Evolutionary conservation across 2,329 filamentous ascomycete species (phyloP).

Genomic region (Penicillium sp.): DNA sequence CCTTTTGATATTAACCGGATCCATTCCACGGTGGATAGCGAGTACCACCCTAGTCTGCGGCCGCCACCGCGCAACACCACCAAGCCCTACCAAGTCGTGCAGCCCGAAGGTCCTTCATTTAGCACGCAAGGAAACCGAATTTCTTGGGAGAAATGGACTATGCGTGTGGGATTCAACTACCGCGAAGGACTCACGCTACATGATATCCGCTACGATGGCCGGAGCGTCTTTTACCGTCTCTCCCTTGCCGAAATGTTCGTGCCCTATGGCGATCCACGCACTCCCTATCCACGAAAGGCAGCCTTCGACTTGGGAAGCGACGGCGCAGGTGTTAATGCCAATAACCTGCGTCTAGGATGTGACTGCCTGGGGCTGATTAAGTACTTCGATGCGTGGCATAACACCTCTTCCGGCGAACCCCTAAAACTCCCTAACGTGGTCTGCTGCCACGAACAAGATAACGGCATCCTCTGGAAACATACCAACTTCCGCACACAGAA

Average conservation of each 20-base stretch:
- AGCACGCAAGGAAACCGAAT: slow-evolving; percentile 28
- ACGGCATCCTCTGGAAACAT: slow-evolving; percentile 43
- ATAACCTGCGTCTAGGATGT: slow-evolving; percentile 43
- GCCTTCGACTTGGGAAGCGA: slow-evolving; percentile 48
- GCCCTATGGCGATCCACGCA: slow-evolving; percentile 43
- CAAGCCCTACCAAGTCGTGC: slow-evolving; percentile 37
- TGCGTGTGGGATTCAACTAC: slow-evolving; percentile 46
- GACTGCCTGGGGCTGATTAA: slow-evolving; percentile 47
- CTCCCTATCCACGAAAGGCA: slow-evolving; percentile 43
- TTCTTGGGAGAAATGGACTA: slow-evolving; percentile 45
- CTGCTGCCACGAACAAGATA: slow-evolving; percentile 43
- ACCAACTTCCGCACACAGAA: slow-evolving; percentile 39
- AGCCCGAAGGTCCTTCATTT: slow-evolving; percentile 39
- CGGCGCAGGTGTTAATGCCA: slow-evolving; percentile 44
- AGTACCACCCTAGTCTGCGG: slow-evolving; percentile 36
- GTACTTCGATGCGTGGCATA: slow-evolving; percentile 44
- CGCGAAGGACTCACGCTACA: slow-evolving; percentile 45
- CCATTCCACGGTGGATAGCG: slow-evolving; percentile 24
- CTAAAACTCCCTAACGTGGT: slow-evolving; percentile 42
- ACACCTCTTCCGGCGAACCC: slow-evolving; percentile 34
- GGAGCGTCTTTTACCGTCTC: slow-evolving; percentile 43
- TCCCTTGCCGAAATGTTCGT: slow-evolving; percentile 47
- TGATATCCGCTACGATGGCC: slow-evolving; percentile 40
- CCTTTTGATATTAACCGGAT: slow-evolving; percentile 46
- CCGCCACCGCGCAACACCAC: slow-evolving; percentile 32